Evolutionary conservation across 768 basidiomycete species (phyloP).

Genomic region (Chiua virens): DNA sequence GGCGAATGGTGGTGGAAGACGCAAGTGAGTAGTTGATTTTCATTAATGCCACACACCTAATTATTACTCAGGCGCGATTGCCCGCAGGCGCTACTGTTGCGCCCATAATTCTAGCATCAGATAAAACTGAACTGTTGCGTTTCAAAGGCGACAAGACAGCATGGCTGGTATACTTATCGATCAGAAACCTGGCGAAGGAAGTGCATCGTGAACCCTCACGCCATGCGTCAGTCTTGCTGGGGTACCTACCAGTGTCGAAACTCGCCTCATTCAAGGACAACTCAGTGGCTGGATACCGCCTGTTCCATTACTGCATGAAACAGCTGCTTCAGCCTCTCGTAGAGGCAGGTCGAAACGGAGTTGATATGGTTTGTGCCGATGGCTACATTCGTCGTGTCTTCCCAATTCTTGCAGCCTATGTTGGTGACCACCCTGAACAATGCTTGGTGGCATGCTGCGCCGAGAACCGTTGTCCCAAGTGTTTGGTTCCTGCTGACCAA

Average conservation of each 20-base stretch:
- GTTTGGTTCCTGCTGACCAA: neutral
- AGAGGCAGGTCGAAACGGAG: neutral
- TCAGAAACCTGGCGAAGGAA: neutral
- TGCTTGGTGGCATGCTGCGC: neutral
- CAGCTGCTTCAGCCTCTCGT: neutral
- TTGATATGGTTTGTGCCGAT: conserved; percentile 4
- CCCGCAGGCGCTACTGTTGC: neutral
- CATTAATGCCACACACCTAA: neutral
- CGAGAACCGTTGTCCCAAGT: conserved; percentile 1
- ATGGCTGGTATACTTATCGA: conserved; percentile 4
- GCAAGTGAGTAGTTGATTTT: neutral
- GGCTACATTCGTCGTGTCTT: neutral
- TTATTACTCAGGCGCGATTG: too few species aligned
- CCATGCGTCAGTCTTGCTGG: neutral
- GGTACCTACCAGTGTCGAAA: conserved; percentile 1
- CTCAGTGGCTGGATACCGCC: neutral
- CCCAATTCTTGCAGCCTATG: neutral
- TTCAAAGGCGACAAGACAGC: conserved; percentile 4
- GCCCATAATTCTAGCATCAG: neutral
- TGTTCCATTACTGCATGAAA: conserved; percentile 8
- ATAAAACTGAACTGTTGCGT: neutral
- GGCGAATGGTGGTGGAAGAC: conserved; percentile 15
- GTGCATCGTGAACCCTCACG: neutral
- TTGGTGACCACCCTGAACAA: neutral
- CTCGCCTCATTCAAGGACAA: neutral